Evolutionary conservation across 2,329 filamentous ascomycete genomes (phyloP).

Genomic region (Epichloe aotearoae): DNA sequence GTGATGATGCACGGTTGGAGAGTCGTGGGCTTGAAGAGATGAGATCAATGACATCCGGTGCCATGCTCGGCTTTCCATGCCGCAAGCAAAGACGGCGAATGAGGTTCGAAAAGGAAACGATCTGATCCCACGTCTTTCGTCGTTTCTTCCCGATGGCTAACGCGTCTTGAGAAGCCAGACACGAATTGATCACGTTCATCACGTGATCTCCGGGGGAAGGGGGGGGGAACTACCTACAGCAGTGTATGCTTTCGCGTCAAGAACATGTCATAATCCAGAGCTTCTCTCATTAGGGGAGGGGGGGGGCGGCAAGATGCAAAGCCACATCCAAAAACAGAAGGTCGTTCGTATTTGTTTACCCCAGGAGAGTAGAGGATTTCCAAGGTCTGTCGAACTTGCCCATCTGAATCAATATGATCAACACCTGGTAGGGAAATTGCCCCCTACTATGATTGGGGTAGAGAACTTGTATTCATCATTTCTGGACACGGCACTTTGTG

Average conservation of each 20-base stretch:
- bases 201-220: not conserved
- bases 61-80: constrained; percentile 11
- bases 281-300: too few species aligned
- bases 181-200: not conserved
- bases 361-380: too few species aligned
- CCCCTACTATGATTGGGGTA: too few species aligned
- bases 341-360: too few species aligned
- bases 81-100: not conserved
- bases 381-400: too few species aligned
- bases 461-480: too few species aligned
- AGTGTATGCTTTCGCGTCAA: not conserved
- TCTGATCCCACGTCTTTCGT: not conserved
- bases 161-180: not conserved
- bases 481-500: too few species aligned
- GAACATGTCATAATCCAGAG: not conserved
- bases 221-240: too few species aligned
- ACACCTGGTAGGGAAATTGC: too few species aligned
- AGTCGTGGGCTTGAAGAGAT: constrained; percentile 22
- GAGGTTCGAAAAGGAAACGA: not conserved
- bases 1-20: not conserved
- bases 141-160: not conserved
- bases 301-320: too few species aligned
- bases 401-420: too few species aligned
- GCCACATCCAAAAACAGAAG: too few species aligned
- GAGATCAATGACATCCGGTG: constrained; percentile 22